Conservation (phyloP, 768 basidiomycete genomes). For the Mycena floridula region DNA sequence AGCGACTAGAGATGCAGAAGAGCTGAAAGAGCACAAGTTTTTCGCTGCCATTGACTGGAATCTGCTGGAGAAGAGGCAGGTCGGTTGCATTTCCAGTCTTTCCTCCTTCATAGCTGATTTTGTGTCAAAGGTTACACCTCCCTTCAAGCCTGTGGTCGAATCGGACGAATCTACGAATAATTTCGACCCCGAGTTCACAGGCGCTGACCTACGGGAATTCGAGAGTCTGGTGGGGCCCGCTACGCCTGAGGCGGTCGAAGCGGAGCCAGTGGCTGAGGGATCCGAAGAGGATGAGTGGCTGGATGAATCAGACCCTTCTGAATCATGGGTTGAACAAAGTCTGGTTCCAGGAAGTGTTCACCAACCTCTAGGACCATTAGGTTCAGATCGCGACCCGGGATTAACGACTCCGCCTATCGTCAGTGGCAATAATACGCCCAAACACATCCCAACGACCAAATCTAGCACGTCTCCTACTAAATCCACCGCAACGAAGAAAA, state of each 20-base stretch:
- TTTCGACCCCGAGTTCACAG: constrained; percentile 97
- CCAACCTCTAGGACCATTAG: constrained; percentile 74
- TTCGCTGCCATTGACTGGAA: constrained; percentile 91
- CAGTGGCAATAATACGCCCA: background rate
- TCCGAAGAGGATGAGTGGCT: constrained; percentile 11
- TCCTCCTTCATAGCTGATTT: too few relatives aligned
- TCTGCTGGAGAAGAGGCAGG: constrained; percentile 78
- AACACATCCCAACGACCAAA: background rate
- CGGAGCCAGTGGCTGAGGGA: constrained; percentile 67
- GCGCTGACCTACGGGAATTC: constrained; percentile 77
- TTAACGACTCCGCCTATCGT: background rate
- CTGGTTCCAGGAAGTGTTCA: constrained; percentile 31
- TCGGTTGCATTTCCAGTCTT: constrained; percentile 17
- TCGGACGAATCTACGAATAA: constrained; percentile 98
- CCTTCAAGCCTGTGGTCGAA: constrained; percentile 94
- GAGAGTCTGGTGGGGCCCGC: constrained; percentile 37
- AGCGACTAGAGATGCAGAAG: constrained; percentile 82
- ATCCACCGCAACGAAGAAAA: background rate
- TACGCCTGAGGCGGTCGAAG: constrained; percentile 47
- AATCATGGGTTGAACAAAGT: constrained; percentile 49
- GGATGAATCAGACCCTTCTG: constrained; percentile 28
- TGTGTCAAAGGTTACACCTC: too few relatives aligned
- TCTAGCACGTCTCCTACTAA: background rate
- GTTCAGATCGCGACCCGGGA: constrained; percentile 37
- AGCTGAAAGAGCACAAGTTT: constrained; percentile 95